A percentile compares a stretch with the other conserved stretches of the same genome.
phyloP scores from a whole-genome alignment of 805 yeast species.

The Jamesozyma hellenica region DNA sequence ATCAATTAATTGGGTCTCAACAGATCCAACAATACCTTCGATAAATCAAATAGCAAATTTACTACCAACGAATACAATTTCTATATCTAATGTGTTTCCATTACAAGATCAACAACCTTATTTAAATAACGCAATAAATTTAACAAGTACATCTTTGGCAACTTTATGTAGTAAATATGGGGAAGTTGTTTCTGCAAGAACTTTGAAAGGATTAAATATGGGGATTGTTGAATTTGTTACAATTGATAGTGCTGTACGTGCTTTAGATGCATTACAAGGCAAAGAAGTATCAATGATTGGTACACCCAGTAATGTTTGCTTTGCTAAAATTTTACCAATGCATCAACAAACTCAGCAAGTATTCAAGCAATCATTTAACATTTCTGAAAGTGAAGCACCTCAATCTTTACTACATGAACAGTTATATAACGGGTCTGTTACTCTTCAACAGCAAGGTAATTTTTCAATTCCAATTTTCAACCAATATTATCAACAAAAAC shows the following conservation, averaged over 20 bases:
- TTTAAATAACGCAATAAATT: constrained; percentile 36
- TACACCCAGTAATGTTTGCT: constrained; percentile 63
- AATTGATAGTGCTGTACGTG: constrained; percentile 67
- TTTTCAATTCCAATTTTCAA: constrained; percentile 25
- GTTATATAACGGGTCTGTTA: constrained; percentile 25
- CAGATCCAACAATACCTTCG: constrained; percentile 62
- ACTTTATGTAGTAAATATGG: constrained; percentile 59
- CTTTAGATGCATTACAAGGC: constrained; percentile 70
- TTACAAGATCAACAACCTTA: constrained; percentile 42
- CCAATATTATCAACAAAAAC: constrained; percentile 16
- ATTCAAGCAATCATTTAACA: neutral
- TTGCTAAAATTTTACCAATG: constrained; percentile 57
- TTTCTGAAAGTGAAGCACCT: constrained; percentile 5
- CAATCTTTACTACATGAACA: constrained; percentile 28
- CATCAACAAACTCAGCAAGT: constrained; percentile 21
- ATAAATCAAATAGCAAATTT: constrained; percentile 59
- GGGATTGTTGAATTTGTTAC: constrained; percentile 66
- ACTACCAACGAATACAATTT: constrained; percentile 67
- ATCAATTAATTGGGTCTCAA: constrained; percentile 53
- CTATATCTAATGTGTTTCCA: constrained; percentile 58
- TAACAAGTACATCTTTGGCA: constrained; percentile 39
- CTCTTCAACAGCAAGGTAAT: constrained; percentile 27
- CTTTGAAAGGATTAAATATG: constrained; percentile 39
- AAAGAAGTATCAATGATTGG: constrained; percentile 72
- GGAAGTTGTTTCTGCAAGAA: constrained; percentile 46